Evolutionary conservation across 768 basidiomycete genomes (phyloP), one percentile per base, ranked within the genome.

Genomic region (Cystobasidiopsis lactophilus): DNA sequence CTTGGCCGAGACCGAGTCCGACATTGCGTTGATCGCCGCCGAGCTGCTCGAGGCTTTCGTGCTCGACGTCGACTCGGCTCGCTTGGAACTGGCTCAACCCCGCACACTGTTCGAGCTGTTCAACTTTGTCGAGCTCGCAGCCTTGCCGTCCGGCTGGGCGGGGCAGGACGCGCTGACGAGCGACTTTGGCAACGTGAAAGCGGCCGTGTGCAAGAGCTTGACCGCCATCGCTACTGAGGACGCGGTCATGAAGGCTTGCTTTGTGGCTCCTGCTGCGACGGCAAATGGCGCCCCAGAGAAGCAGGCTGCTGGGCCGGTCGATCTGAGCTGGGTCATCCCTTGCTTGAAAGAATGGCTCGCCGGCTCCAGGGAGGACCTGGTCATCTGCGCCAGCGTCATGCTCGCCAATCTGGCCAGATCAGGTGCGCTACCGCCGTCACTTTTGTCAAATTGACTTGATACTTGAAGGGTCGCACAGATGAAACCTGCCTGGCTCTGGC

Each of bases 201-300:
- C 79, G 3, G 84, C 82, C 0, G 69, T 86, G 9, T 78, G 86
- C 65, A 85, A 85, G 60, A 75, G 80, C 2, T 75, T 88, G 16
- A 83, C 89, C 27, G 85, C 85, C 61, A 76, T 82, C 38, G 76
- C 82, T 9, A 84, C 83, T 37, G 81, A 85, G 63, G 80, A 81
- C 57, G 75, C 73, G 58, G 85, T 82, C 58, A 74, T 74, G 56
- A 78, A 83, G 47, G 74, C 78, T 7, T 68, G 85, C n/a, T 85
- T 82, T 77, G 77, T 79, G 57, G 73, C 75, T 40, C n/a, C n/a
- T n/a, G n/a, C n/a, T n/a, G n/a, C n/a, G n/a, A n/a, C n/a, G n/a
- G n/a, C n/a, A n/a, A n/a, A n/a, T n/a, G n/a, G n/a, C n/a, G n/a
- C n/a, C n/a, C n/a, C n/a, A n/a, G n/a, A n/a, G n/a, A n/a, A n/a